These are phyloP conservation scores for Porphyridium purpureum DNA, from an alignment of 23 red algal genomes.

Conservation along the genomic window DNA sequence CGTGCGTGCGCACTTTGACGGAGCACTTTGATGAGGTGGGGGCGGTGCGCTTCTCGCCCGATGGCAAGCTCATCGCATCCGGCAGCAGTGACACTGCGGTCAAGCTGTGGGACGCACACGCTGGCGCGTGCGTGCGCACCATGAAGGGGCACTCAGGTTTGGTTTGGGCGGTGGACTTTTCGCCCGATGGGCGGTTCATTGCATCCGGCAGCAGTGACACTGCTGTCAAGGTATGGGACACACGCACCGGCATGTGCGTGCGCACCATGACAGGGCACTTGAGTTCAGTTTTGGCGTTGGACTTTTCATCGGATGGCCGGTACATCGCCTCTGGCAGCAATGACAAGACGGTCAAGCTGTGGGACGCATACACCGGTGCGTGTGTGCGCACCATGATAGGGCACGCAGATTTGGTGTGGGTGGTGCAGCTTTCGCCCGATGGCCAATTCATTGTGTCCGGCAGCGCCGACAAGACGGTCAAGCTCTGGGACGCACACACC, in stretches of 20 bases:
- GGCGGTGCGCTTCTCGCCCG: conserved; percentile 72
- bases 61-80: conserved; percentile 73
- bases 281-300: conserved; percentile 62
- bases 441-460: too few species aligned
- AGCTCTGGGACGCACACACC: conserved; percentile 28
- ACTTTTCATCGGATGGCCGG: conserved; percentile 57
- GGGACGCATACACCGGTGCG: conserved; percentile 31
- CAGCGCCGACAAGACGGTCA: conserved; percentile 30
- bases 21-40: too few species aligned
- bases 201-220: too few species aligned
- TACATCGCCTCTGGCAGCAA: conserved; percentile 55
- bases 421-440: too few species aligned
- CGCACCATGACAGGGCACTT: conserved; percentile 37
- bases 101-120: too few species aligned
- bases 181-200: too few species aligned
- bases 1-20: too few species aligned
- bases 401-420: conserved; percentile 75
- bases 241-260: conserved; percentile 32
- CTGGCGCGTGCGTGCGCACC: too few species aligned
- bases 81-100: too few species aligned
- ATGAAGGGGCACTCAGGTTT: too few species aligned
- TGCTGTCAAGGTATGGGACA: conserved; percentile 77
- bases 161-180: too few species aligned
- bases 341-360: conserved; percentile 69
- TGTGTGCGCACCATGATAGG: conserved; percentile 20